Conservation (phyloP, 2,329 filamentous ascomycete species). For the Mycosphaerelloides madeirae region DNA sequence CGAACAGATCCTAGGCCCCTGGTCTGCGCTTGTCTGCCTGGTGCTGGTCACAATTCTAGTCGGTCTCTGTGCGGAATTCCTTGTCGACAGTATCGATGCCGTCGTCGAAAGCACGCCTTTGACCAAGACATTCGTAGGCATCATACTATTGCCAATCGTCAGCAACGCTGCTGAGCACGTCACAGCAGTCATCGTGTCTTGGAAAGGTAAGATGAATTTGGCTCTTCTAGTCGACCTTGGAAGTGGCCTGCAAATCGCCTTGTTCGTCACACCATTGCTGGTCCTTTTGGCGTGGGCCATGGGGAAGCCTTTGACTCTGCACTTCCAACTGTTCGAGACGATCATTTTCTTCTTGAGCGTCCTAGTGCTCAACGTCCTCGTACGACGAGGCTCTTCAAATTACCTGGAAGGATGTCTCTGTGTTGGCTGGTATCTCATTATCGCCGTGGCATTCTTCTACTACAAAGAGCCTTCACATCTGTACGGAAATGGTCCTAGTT, state of each 20-base stretch:
- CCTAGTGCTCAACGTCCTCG: constrained; percentile 82
- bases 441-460: constrained; percentile 56
- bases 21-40: constrained; percentile 42
- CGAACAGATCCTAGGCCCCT: constrained; percentile 34
- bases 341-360: constrained; percentile 78
- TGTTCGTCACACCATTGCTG: constrained; percentile 54
- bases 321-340: constrained; percentile 85
- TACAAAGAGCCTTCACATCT: constrained; percentile 32
- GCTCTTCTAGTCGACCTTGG: constrained; percentile 53
- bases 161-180: constrained; percentile 55
- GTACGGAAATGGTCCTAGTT: constrained; percentile 33
- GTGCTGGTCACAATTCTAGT: constrained; percentile 45
- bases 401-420: constrained; percentile 72
- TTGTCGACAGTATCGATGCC: constrained; percentile 50
- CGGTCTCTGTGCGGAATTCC: constrained; percentile 49
- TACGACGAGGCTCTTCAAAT: constrained; percentile 77
- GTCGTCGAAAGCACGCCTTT: constrained; percentile 49
- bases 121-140: constrained; percentile 52
- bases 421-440: constrained; percentile 53
- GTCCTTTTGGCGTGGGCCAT: constrained; percentile 54
- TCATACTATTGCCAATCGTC: constrained; percentile 53
- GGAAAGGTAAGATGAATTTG: constrained; percentile 55
- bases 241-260: constrained; percentile 51
- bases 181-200: constrained; percentile 51
- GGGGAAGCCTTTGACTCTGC: constrained; percentile 56